Evolutionary conservation across 345 rosid genomes (phyloP).

Genomic region (Heritiera fomes): DNA sequence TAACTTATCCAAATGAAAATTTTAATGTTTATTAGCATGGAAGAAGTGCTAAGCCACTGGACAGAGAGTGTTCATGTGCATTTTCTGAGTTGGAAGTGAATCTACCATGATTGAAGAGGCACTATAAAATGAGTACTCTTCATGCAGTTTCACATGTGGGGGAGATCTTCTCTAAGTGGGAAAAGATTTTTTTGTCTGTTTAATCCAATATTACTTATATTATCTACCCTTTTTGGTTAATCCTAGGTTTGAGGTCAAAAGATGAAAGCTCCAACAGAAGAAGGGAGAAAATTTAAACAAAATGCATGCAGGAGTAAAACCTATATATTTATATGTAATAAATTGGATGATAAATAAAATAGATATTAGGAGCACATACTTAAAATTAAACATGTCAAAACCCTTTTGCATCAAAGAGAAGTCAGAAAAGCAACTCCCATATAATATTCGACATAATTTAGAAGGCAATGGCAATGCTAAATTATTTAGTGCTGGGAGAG

Average conservation of each 20-base stretch:
- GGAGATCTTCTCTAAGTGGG: not conserved
- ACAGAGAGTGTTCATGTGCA: slow-evolving; percentile 33
- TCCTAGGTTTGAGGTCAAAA: slow-evolving; percentile 12
- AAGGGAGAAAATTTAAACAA: not conserved
- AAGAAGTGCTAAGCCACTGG: slow-evolving; percentile 20
- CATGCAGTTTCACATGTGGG: slow-evolving; percentile 19
- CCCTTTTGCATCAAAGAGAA: not conserved
- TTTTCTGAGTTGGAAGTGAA: slow-evolving; percentile 22
- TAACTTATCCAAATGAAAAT: slow-evolving; percentile 17
- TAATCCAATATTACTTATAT: not conserved
- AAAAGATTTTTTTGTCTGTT: not conserved
- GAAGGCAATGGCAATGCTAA: not conserved
- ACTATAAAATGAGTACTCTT: not conserved
- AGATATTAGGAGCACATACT: not conserved
- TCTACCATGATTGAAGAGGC: slow-evolving; percentile 31
- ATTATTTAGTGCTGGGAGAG: not conserved
- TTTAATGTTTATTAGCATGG: slow-evolving; percentile 14
- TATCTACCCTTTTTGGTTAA: not conserved
- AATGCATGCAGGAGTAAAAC: not conserved
- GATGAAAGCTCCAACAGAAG: not conserved
- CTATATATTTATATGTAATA: not conserved
- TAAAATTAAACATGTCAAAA: not conserved
- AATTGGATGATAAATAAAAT: not conserved
- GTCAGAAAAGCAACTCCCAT: not conserved
- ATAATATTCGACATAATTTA: not conserved